Evolutionary conservation across 148 eudicot species (phyloP).

Genomic region (Arctostaphylos glauca): DNA sequence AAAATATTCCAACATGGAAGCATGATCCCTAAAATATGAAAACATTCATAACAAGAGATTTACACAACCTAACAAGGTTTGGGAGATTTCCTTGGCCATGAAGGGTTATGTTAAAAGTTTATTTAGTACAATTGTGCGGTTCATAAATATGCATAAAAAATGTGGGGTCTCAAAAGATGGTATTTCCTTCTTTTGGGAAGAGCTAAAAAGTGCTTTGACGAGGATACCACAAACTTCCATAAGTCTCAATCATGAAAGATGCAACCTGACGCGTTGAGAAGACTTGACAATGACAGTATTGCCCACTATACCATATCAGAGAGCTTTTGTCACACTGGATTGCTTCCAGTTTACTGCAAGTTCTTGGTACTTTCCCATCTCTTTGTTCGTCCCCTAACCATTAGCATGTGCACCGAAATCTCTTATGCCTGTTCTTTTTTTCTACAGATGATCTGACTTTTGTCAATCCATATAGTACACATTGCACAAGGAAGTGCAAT

Average conservation of each 20-base stretch:
- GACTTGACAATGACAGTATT: not conserved
- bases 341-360: no score
- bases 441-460: not conserved
- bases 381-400: not conserved
- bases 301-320: not conserved
- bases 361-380: not conserved
- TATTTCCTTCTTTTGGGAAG: not conserved
- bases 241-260: not conserved
- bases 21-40: no score
- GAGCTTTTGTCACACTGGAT: not conserved
- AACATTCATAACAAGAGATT: not conserved
- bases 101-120: not conserved
- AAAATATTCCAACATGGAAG: no score
- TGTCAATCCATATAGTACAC: not conserved
- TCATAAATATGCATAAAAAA: not conserved
- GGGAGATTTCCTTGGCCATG: not conserved
- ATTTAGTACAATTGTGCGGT: not conserved
- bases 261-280: not conserved
- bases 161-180: not conserved
- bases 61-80: not conserved
- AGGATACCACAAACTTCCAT: not conserved
- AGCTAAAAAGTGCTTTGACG: not conserved
- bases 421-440: not conserved
- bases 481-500: not conserved
- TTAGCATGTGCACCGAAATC: not conserved